phyloP scores from a whole-genome alignment of 805 yeast species.

The Lachancea lanzarotensis region DNA sequence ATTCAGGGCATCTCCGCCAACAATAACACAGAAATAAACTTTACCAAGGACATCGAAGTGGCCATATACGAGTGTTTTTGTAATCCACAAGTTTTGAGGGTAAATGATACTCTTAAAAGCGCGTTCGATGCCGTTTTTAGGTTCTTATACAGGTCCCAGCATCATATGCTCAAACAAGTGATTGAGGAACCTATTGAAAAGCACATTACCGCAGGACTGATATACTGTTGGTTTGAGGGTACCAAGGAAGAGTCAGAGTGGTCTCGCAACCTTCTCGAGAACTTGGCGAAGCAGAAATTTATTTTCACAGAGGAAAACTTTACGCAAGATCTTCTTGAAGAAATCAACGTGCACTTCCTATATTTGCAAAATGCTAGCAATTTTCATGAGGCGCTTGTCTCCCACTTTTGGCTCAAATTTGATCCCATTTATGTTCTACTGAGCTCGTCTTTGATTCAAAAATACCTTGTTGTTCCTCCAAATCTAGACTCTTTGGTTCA shows the following conservation, averaged over 20 bases:
- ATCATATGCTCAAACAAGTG: constrained; percentile 19
- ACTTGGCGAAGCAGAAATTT: constrained; percentile 13
- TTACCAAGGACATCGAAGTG: constrained; percentile 22
- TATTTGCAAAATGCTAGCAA: constrained; percentile 47
- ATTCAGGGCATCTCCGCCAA: constrained; percentile 19
- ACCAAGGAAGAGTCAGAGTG: constrained; percentile 39
- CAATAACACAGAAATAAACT: constrained; percentile 16
- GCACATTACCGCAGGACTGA: constrained; percentile 41
- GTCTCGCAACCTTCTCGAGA: constrained; percentile 36
- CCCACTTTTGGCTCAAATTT: constrained; percentile 30
- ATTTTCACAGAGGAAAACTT: constrained; percentile 18
- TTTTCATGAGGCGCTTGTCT: constrained; percentile 34
- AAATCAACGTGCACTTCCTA: constrained; percentile 45
- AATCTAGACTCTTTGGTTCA: constrained; percentile 27
- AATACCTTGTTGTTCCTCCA: constrained; percentile 26
- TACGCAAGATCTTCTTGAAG: constrained; percentile 44
- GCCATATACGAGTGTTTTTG: constrained; percentile 43
- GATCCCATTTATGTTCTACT: constrained; percentile 27
- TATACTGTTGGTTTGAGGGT: constrained; percentile 54
- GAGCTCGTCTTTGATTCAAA: constrained; percentile 20
- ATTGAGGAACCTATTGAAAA: constrained; percentile 8
- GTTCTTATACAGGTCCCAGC: constrained; percentile 26
- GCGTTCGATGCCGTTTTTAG: constrained; percentile 36
- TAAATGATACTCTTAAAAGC: constrained; percentile 31
- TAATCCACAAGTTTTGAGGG: constrained; percentile 46